Evolutionary conservation across 257 asterid species (phyloP).

Genomic region (Lantana camara): DNA sequence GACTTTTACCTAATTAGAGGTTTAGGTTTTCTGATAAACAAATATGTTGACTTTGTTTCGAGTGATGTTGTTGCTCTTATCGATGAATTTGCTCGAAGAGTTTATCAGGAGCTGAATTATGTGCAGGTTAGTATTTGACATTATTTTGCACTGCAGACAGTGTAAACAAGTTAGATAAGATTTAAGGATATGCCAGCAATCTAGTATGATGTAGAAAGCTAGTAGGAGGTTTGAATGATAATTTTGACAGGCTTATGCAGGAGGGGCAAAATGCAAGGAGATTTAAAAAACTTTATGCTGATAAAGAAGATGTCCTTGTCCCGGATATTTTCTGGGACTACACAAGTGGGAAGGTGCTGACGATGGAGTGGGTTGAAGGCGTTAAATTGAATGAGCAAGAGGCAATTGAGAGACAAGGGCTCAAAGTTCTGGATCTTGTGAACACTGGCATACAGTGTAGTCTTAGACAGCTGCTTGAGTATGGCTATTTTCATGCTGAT

Average conservation of each 20-base stretch:
- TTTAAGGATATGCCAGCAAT: conserved; percentile 9
- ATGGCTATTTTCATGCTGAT: conserved; percentile 99
- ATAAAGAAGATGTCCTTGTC: conserved; percentile 91
- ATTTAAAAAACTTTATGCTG: conserved; percentile 93
- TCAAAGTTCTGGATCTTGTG: conserved; percentile 89
- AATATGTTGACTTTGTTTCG: conserved; percentile 69
- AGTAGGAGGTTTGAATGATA: conserved; percentile 55
- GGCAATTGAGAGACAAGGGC: conserved; percentile 97
- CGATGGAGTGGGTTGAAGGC: conserved; percentile 99
- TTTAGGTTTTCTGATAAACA: conserved; percentile 77
- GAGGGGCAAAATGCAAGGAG: conserved; percentile 99
- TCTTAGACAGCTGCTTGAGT: conserved; percentile 95
- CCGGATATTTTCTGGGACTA: conserved; percentile 98
- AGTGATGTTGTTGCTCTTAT: conserved; percentile 92
- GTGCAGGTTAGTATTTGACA: conserved; percentile 72
- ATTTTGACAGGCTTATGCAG: conserved; percentile 79
- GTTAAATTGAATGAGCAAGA: conserved; percentile 91
- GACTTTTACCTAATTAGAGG: conserved; percentile 93
- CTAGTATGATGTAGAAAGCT: conserved; percentile 29
- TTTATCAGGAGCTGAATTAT: conserved; percentile 96
- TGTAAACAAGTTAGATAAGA: conserved; percentile 6
- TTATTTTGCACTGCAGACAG: conserved; percentile 10
- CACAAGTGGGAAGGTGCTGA: conserved; percentile 91
- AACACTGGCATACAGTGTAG: conserved; percentile 98
- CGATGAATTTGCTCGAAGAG: conserved; percentile 96